Evolutionary conservation across 257 asterid genomes (phyloP).

Genomic region (Gynochthodes officinalis): DNA sequence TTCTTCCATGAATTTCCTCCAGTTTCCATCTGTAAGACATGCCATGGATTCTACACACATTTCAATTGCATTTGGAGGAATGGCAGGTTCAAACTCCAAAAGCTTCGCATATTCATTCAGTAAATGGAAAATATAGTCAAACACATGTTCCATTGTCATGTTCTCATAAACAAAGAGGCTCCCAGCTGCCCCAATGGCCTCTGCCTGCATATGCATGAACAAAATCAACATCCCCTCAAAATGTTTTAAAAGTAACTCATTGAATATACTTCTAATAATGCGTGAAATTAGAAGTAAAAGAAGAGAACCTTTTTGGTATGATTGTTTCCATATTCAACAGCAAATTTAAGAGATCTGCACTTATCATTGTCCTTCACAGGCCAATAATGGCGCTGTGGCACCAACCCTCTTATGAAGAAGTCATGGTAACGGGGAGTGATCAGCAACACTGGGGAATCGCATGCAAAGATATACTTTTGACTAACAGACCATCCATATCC

Average conservation of each 20-base stretch:
- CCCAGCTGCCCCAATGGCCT: conserved; percentile 72
- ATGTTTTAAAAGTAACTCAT: too few relatives aligned
- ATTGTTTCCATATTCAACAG: conserved; percentile 87
- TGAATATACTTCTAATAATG: too few relatives aligned
- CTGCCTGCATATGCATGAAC: conserved; percentile 38
- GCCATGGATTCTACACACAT: conserved; percentile 66
- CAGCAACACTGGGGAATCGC: conserved; percentile 72
- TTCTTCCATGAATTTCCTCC: conserved; percentile 69
- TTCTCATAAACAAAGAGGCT: conserved; percentile 69
- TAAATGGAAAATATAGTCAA: conserved; percentile 74
- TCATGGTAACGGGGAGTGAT: conserved; percentile 65
- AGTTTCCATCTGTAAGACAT: conserved; percentile 43
- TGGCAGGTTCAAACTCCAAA: conserved; percentile 50
- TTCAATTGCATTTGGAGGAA: conserved; percentile 58
- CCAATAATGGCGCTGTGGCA: conserved; percentile 81
- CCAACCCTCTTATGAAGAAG: conserved; percentile 75
- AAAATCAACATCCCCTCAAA: too few relatives aligned
- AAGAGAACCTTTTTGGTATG: conserved; percentile 63
- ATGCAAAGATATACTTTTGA: conserved; percentile 79
- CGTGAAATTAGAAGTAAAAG: too few relatives aligned
- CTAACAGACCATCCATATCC: conserved; percentile 94
- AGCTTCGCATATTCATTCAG: conserved; percentile 72
- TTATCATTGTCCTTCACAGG: conserved; percentile 61
- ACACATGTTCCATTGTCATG: conserved; percentile 68
- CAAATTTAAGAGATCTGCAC: conserved; percentile 73